Evolutionary conservation across 202 grass and related monocot species (phyloP).

Genomic region (Zoysia matrella): DNA sequence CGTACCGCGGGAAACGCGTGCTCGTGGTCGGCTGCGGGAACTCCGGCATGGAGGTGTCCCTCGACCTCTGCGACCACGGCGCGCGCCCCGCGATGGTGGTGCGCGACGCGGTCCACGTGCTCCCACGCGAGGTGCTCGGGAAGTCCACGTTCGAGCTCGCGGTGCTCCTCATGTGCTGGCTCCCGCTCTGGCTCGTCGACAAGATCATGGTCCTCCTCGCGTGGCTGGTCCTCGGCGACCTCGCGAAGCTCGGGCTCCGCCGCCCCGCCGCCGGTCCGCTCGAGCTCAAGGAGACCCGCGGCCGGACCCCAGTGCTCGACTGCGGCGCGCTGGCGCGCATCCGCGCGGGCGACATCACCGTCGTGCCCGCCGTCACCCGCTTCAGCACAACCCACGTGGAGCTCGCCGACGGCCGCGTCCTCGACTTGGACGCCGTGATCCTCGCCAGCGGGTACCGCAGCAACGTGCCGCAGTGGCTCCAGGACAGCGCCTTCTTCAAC

Average conservation of each 20-base stretch:
- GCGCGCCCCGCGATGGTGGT: conserved; percentile 74
- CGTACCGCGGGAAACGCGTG: too few relatives aligned
- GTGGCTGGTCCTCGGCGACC: conserved; percentile 72
- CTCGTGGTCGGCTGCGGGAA: too few relatives aligned
- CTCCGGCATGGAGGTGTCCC: too few relatives aligned
- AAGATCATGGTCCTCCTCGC: conserved; percentile 68
- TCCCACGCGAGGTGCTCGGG: conserved; percentile 71
- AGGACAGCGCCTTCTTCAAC: conserved; percentile 68
- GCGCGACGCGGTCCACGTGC: conserved; percentile 79
- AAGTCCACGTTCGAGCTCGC: conserved; percentile 87
- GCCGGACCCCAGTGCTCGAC: conserved; percentile 78
- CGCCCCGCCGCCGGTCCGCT: conserved; percentile 70
- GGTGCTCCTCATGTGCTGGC: conserved; percentile 69
- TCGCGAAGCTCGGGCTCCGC: conserved; percentile 58
- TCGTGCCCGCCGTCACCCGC: conserved; percentile 53
- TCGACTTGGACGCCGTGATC: conserved; percentile 69
- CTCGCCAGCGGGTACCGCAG: conserved; percentile 81
- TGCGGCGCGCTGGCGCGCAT: conserved; percentile 61
- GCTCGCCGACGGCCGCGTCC: conserved; percentile 56
- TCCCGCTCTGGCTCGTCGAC: conserved; percentile 87
- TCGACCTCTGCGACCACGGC: conserved; percentile 54
- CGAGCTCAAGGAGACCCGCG: conserved; percentile 66
- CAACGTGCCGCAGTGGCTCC: conserved; percentile 80
- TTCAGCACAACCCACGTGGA: conserved; percentile 55
- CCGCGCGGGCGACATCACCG: conserved; percentile 56